phyloP scores from a whole-genome alignment of 441 rosid genomes.

The Gossypium lobatum region DNA sequence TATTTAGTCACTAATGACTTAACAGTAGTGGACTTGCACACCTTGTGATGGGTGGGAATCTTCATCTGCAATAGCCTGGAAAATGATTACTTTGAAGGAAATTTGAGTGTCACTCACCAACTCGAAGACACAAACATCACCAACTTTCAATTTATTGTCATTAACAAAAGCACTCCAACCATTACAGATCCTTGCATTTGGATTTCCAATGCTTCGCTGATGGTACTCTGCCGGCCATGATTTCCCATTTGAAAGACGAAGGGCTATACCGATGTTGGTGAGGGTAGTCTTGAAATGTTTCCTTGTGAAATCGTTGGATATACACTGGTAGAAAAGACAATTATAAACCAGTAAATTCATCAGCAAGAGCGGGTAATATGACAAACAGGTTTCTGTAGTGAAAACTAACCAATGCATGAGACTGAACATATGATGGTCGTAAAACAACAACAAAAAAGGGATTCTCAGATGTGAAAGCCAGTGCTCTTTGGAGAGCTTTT shows the following conservation, averaged over 20 bases:
- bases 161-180: slow-evolving; percentile 23
- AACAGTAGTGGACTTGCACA: neutral
- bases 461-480: slow-evolving; percentile 13
- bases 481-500: slow-evolving; percentile 12
- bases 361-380: neutral
- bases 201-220: neutral
- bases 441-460: slow-evolving; percentile 17
- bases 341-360: neutral
- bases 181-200: neutral
- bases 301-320: slow-evolving; percentile 10
- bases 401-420: slow-evolving; percentile 14
- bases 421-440: slow-evolving; percentile 9
- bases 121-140: slow-evolving; percentile 29
- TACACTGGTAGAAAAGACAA: slow-evolving; percentile 2
- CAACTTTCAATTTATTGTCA: slow-evolving; percentile 18
- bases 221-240: slow-evolving; percentile 15
- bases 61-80: slow-evolving; percentile 1
- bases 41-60: neutral
- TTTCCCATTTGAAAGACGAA: slow-evolving; percentile 18
- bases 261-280: neutral
- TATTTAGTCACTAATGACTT: too few relatives aligned
- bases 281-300: neutral
- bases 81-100: slow-evolving; percentile 14
- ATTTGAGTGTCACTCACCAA: neutral
- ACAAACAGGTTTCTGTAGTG: neutral